Evolutionary conservation across 768 basidiomycete species (phyloP).

Genomic region (Galerina marginata): DNA sequence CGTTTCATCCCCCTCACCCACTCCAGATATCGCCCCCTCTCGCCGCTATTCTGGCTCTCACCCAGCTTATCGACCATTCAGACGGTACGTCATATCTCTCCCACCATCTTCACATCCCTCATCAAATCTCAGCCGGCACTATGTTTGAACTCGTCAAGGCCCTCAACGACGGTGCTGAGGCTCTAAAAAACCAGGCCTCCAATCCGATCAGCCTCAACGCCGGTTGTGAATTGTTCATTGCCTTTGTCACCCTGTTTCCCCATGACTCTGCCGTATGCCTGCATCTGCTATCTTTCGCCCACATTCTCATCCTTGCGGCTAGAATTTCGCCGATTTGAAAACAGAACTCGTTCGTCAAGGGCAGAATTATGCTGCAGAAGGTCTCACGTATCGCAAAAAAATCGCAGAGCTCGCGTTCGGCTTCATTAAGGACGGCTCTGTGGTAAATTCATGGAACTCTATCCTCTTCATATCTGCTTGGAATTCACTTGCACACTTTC

Average conservation of each 20-base stretch:
- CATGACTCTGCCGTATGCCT: slow-evolving; percentile 77
- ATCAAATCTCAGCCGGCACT: slow-evolving; percentile 66
- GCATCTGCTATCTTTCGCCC: slow-evolving; percentile 1
- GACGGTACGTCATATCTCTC: slow-evolving; percentile 54
- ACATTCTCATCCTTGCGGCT: slow-evolving; percentile 12
- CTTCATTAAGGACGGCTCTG: slow-evolving; percentile 95
- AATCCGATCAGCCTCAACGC: slow-evolving; percentile 87
- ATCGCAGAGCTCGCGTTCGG: slow-evolving; percentile 89
- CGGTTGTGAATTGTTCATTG: slow-evolving; percentile 91
- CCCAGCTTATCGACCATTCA: slow-evolving; percentile 81
- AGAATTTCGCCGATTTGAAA: slow-evolving; percentile 89
- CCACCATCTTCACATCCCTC: slow-evolving; percentile 10
- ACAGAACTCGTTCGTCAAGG: slow-evolving; percentile 83
- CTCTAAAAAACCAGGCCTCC: slow-evolving; percentile 62
- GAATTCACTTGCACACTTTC: slow-evolving; percentile 11
- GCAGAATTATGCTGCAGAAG: slow-evolving; percentile 74
- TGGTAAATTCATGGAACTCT: slow-evolving; percentile 50
- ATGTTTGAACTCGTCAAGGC: slow-evolving; percentile 93
- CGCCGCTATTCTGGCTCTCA: slow-evolving; percentile 86
- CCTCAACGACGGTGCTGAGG: slow-evolving; percentile 74
- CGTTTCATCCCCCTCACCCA: background rate
- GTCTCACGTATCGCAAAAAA: slow-evolving; percentile 84
- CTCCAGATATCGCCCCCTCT: slow-evolving; percentile 78
- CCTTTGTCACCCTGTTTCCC: slow-evolving; percentile 84
- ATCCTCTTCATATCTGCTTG: slow-evolving; percentile 2